Evolutionary conservation across 2,329 filamentous ascomycete species (phyloP).

Genomic region (Neonectria punicea): DNA sequence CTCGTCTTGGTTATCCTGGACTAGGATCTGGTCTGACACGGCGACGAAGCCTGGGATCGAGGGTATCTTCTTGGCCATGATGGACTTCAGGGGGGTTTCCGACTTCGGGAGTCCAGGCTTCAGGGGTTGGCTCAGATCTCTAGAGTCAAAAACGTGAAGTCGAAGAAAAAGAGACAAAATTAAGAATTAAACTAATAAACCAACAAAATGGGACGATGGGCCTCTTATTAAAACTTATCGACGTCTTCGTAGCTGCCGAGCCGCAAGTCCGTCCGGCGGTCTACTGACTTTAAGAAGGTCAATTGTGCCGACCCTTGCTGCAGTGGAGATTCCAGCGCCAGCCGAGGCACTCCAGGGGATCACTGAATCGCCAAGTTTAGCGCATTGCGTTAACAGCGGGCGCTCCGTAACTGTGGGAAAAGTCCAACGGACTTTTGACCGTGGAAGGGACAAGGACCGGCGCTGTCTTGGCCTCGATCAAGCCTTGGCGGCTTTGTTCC

Average conservation of each 20-base stretch:
- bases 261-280: slow-evolving; percentile 5
- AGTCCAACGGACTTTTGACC: slow-evolving; percentile 3
- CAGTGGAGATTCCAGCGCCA: slow-evolving; percentile 15
- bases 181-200: not conserved
- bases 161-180: too few species aligned
- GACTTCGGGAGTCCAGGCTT: not conserved
- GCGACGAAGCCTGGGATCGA: slow-evolving; percentile 54
- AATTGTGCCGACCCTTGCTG: slow-evolving; percentile 1
- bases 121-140: not conserved
- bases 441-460: not conserved
- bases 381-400: not conserved
- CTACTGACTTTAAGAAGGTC: slow-evolving; percentile 3
- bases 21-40: slow-evolving; percentile 59
- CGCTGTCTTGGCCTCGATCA: not conserved
- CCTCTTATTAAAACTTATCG: not conserved
- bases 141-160: too few species aligned
- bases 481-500: not conserved
- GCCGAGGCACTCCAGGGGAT: slow-evolving; percentile 9
- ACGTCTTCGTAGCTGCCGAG: not conserved
- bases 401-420: not conserved
- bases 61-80: slow-evolving; percentile 37
- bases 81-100: not conserved
- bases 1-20: slow-evolving; percentile 50
- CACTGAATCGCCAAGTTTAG: not conserved
- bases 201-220: not conserved